phyloP scores from a whole-genome alignment of 805 yeast species.

The Barnettozyma pratensis region DNA sequence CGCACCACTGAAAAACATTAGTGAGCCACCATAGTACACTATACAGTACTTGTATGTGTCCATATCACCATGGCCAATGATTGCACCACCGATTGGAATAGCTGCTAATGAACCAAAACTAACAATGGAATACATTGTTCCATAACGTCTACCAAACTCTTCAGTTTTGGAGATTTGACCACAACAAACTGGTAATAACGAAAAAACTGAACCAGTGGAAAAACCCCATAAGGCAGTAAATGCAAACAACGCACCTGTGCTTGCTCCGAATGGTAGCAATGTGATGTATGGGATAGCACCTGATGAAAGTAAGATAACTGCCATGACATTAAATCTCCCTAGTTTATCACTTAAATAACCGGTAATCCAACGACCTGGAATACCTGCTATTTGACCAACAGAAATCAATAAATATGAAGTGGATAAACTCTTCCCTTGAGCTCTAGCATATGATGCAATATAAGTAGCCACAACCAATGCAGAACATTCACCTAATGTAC shows the following conservation, averaged over 20 bases:
- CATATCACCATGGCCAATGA: conserved; percentile 35
- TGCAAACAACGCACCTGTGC: conserved; percentile 31
- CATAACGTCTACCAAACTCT: conserved; percentile 48
- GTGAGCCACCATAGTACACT: conserved; percentile 28
- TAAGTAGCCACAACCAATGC: conserved; percentile 42
- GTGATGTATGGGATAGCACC: conserved; percentile 29
- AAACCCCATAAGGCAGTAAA: conserved; percentile 49
- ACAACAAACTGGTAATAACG: conserved; percentile 53
- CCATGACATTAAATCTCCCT: conserved; percentile 53
- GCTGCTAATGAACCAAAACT: conserved; percentile 48
- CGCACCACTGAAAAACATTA: conserved; percentile 33
- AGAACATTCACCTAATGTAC: conserved; percentile 43
- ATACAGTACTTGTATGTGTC: conserved; percentile 31
- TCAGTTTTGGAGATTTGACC: conserved; percentile 52
- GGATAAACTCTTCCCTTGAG: conserved; percentile 35
- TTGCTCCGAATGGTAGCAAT: conserved; percentile 35
- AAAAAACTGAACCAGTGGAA: conserved; percentile 47
- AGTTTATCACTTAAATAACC: conserved; percentile 37
- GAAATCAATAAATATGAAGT: conserved; percentile 43
- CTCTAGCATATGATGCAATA: conserved; percentile 44
- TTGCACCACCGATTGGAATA: conserved; percentile 46
- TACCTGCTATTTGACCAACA: conserved; percentile 35
- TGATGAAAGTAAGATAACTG: conserved; percentile 27
- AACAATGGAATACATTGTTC: conserved; percentile 54
- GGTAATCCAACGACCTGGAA: conserved; percentile 40